These are phyloP conservation scores for Cyclotella atomus DNA, from an alignment of 108 stramenopile genomes.

Conservation along the genomic window DNA sequence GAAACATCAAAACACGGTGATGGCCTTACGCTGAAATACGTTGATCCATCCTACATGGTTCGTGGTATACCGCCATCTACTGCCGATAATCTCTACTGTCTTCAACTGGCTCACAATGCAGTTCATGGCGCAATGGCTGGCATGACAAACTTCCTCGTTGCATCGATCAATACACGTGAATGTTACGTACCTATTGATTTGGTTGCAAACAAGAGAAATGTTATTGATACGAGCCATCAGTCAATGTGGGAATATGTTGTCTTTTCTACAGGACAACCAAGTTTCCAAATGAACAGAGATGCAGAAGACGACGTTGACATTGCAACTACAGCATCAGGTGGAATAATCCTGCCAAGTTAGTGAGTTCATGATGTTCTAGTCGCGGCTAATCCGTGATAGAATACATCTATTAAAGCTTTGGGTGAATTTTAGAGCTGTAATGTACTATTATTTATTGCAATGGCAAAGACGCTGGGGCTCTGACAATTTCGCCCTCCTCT, in stretches of 20 bases:
- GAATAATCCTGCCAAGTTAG: constrained; percentile 1
- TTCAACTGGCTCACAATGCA: constrained; percentile 90
- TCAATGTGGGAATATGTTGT: constrained; percentile 73
- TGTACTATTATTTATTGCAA: no score
- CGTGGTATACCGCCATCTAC: constrained; percentile 87
- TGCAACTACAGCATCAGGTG: constrained; percentile 17
- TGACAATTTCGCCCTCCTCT: constrained; percentile 32
- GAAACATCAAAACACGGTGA: constrained; percentile 41
- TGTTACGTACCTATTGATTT: constrained; percentile 65
- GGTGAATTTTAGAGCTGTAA: no score
- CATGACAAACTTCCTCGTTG: constrained; percentile 81
- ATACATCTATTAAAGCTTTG: no score
- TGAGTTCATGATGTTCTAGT: no score
- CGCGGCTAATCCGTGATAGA: no score
- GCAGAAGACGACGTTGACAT: constrained; percentile 6
- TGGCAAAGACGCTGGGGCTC: constrained; percentile 54
- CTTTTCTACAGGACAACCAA: constrained; percentile 61
- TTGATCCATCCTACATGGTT: constrained; percentile 93
- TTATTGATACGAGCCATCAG: constrained; percentile 28
- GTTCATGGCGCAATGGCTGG: constrained; percentile 95
- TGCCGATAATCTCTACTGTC: constrained; percentile 86
- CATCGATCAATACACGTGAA: constrained; percentile 76
- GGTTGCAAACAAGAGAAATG: constrained; percentile 53
- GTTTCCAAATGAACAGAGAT: constrained; percentile 11
- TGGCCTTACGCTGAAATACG: constrained; percentile 67